Conservation (phyloP, 208 protist genomes). For the Tritrichomonas foetus region DNA sequence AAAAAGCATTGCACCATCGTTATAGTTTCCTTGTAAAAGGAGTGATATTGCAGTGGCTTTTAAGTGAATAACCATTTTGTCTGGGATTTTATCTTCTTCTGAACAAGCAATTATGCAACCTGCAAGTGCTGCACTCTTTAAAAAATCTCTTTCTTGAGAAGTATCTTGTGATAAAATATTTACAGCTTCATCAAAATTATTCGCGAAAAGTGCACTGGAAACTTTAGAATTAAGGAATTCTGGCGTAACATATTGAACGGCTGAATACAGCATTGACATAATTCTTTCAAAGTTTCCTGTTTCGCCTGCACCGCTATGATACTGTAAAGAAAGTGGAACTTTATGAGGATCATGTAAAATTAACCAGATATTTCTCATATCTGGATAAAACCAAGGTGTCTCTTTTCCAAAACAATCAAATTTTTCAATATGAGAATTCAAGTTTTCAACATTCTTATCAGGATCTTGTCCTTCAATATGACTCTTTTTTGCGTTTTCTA, state of each 20-base stretch:
- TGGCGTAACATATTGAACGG: not conserved
- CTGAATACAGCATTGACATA: not conserved
- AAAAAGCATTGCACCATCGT: not conserved
- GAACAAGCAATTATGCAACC: not conserved
- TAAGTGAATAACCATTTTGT: not conserved
- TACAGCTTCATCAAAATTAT: not conserved
- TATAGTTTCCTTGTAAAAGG: not conserved
- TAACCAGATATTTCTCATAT: no score
- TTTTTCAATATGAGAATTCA: no score
- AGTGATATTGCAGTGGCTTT: not conserved
- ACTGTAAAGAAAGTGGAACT: not conserved
- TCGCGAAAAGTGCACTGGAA: not conserved
- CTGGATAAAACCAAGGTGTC: no score
- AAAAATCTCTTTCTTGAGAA: not conserved
- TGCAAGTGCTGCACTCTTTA: not conserved
- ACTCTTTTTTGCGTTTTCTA: no score
- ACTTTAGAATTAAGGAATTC: not conserved
- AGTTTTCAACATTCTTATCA: no score
- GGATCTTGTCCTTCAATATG: no score
- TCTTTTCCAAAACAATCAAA: no score
- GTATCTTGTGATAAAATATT: not conserved
- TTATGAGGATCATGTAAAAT: no score
- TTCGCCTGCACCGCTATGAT: not conserved
- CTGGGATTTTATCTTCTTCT: not conserved
- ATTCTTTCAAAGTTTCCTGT: not conserved